Base-by-base conservation (phyloP, 306 rosid genomes). In the Cucurbita argyrosperma region DNA sequence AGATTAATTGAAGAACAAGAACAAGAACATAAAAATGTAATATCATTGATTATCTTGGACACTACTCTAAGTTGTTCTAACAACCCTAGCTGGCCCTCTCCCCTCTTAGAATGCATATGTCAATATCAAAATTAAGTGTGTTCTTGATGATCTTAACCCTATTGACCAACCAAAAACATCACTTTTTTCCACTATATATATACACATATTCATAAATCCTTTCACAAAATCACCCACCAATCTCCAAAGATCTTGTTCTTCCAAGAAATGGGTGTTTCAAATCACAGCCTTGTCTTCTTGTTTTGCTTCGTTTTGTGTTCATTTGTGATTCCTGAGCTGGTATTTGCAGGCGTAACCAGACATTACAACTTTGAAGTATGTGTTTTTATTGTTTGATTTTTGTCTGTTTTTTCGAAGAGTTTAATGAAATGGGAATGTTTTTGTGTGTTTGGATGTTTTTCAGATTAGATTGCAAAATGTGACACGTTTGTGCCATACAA, bases 31-130 rank as follows among this genome's bases (percentile, higher is more conserved):
- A 50, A 14, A 50, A 50, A 50, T 50, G 54, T 50, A 50, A 50
- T 14, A 50, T 14, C 39, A 39, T 62, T 62, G 69, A 62, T 62
- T 62, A 62, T 62, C 69, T 62, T 62, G 21, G 69, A 62, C 69
- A 62, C 69, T 23, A 62, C 69, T 62, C 69, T 62, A 62, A 62
- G 69, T 62, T 16, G 69, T 62, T 62, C 69, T 8, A 62, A 62
- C 69, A 62, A 60, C 66, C 54, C 54, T 60, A 16, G 26, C 49
- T 62, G 69, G 49, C 49, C 69, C 66, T 35, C 8, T 4, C 7
- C 23, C 23, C 9, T 38, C 47, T 62, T 15, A 16, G 46, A 62
- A 16, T 39, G 49, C 46, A 62, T 7, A 61, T 62, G 47, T 62
- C 69, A 11, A 62, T 62, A 62, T 62, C 68, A 62, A 62, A 60